A percentile compares a stretch with the other conserved stretches of the same genome.
These are phyloP conservation scores for Theileria equi DNA, from an alignment of 169 alveolate genomes.

Conservation along the genomic window DNA sequence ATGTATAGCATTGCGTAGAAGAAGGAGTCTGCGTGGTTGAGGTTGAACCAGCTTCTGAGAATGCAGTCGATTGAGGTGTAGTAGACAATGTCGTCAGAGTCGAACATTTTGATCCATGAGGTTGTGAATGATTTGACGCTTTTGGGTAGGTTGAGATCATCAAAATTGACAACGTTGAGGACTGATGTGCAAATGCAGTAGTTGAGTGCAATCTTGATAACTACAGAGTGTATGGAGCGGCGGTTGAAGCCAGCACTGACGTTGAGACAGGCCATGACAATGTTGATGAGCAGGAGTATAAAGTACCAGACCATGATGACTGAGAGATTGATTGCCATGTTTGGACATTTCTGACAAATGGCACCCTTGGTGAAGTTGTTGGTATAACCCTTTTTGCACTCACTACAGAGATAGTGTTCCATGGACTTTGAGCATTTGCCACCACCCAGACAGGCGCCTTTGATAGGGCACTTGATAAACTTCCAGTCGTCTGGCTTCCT, in stretches of 20 bases:
- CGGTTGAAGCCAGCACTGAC: constrained; percentile 82
- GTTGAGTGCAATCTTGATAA: constrained; percentile 80
- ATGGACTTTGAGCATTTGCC: constrained; percentile 74
- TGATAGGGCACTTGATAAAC: constrained; percentile 78
- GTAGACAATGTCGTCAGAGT: constrained; percentile 12
- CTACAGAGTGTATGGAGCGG: constrained; percentile 82
- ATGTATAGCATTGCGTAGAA: constrained; percentile 75
- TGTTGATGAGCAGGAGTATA: constrained; percentile 69
- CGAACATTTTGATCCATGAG: constrained; percentile 15
- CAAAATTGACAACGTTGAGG: constrained; percentile 67
- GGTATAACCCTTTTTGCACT: constrained; percentile 78
- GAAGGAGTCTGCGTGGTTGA: constrained; percentile 73
- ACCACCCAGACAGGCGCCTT: constrained; percentile 73
- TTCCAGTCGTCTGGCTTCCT: constrained; percentile 79
- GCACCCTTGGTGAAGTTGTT: constrained; percentile 71
- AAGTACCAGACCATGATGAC: constrained; percentile 61
- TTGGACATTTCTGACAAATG: constrained; percentile 74
- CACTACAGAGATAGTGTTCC: constrained; percentile 79
- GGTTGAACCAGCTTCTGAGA: constrained; percentile 57
- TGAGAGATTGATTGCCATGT: constrained; percentile 46
- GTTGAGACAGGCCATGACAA: constrained; percentile 78
- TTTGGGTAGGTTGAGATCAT: constrained; percentile 65
- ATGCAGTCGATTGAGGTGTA: constrained; percentile 72
- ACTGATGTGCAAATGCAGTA: constrained; percentile 76
- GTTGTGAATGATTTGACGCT: constrained; percentile 36